phyloP scores from a whole-genome alignment of 306 rosid genomes.

The Castanospermum australe region DNA sequence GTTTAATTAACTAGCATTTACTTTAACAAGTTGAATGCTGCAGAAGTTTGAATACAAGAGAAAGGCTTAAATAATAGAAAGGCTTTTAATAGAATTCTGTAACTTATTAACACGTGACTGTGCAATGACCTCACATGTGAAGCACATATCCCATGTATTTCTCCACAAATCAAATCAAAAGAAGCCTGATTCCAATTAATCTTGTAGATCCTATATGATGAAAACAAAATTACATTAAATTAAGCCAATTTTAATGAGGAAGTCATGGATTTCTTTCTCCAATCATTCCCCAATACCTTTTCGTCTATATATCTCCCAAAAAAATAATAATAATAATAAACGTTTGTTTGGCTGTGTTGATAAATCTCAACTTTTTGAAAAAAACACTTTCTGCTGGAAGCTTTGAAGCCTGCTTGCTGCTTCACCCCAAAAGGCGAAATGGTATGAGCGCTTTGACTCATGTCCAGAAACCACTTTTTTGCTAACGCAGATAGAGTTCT shows the following conservation, averaged over 20 bases:
- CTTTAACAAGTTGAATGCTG: neutral
- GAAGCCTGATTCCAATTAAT: too few relatives aligned
- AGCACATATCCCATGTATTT: conserved; percentile 12
- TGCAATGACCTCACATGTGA: neutral
- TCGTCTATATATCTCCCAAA: neutral
- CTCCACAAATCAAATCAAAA: neutral
- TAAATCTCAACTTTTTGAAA: neutral
- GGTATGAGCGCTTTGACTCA: neutral
- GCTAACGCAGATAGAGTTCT: neutral
- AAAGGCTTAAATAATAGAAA: neutral
- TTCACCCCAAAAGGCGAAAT: neutral
- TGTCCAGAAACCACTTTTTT: neutral
- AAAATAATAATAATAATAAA: neutral
- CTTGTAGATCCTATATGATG: too few relatives aligned
- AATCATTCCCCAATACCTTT: neutral
- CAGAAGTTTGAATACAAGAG: neutral
- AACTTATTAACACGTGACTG: conserved; percentile 9
- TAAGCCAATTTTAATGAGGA: neutral
- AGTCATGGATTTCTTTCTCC: neutral
- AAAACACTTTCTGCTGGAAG: neutral
- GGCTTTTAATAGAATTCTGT: neutral
- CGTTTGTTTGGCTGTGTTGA: neutral
- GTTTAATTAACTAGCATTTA: neutral
- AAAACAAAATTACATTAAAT: too few relatives aligned
- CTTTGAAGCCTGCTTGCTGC: neutral